These are phyloP conservation scores for Mycena indigotica DNA, from an alignment of 768 basidiomycete genomes.

Conservation along the genomic window DNA sequence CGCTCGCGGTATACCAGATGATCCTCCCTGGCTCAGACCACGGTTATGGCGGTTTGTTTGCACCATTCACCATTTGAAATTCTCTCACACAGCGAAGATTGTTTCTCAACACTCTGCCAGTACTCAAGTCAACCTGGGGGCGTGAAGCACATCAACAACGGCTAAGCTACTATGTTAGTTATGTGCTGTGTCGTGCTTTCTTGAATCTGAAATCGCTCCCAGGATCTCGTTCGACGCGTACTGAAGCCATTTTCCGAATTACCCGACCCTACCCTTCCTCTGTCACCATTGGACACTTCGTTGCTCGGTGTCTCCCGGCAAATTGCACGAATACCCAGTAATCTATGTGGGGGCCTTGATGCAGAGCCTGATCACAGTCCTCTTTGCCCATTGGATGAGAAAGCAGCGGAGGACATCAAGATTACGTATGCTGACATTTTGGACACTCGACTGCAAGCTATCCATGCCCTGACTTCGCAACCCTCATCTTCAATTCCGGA, in stretches of 20 bases:
- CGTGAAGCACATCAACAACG: constrained; percentile 60
- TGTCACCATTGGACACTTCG: constrained; percentile 46
- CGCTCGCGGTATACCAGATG: constrained; percentile 70
- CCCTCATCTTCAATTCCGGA: constrained; percentile 38
- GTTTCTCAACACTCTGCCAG: constrained; percentile 63
- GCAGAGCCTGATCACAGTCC: constrained; percentile 49
- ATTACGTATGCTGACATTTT: constrained; percentile 54
- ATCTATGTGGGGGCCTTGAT: constrained; percentile 52
- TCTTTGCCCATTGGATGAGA: constrained; percentile 54
- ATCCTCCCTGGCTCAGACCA: constrained; percentile 75
- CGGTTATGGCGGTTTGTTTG: constrained; percentile 72
- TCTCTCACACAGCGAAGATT: constrained; percentile 43
- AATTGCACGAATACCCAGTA: constrained; percentile 54
- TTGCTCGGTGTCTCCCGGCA: constrained; percentile 56
- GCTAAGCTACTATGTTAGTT: constrained; percentile 71
- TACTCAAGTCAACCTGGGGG: constrained; percentile 60
- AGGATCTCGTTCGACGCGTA: constrained; percentile 73
- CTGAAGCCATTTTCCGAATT: constrained; percentile 53
- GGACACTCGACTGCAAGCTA: constrained; percentile 52
- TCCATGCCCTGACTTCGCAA: constrained; percentile 36
- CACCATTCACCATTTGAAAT: not conserved
- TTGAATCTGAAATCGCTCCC: constrained; percentile 10
- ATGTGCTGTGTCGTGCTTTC: not conserved
- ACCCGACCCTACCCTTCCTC: constrained; percentile 43
- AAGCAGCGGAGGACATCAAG: constrained; percentile 46